phyloP scores from a whole-genome alignment of 495 filamentous ascomycete genomes.

The Evansstolkia leycettana region DNA sequence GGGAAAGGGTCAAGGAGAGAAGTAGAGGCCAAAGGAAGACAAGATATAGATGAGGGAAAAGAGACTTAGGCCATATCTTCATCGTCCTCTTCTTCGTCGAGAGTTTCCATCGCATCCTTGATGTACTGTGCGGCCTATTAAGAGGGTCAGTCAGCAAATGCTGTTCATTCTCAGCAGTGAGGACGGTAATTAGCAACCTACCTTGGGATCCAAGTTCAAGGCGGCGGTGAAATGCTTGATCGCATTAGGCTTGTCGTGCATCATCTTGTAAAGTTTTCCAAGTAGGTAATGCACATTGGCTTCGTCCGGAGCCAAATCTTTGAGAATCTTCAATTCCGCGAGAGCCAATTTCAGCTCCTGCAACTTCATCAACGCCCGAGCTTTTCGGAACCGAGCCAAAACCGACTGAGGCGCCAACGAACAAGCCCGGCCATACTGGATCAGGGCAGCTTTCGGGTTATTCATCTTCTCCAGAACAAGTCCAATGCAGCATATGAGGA shows the following conservation, averaged over 20 bases:
- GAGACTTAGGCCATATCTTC: slow-evolving; percentile 38
- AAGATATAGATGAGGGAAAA: slow-evolving; percentile 2
- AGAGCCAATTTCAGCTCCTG: slow-evolving; percentile 58
- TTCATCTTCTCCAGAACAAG: slow-evolving; percentile 78
- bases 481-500: slow-evolving; percentile 84
- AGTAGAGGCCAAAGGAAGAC: neutral
- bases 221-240: slow-evolving; percentile 90
- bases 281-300: slow-evolving; percentile 91
- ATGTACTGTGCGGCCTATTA: slow-evolving; percentile 74
- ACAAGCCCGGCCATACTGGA: slow-evolving; percentile 68
- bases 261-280: slow-evolving; percentile 71
- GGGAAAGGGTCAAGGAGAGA: slow-evolving; percentile 2
- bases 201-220: slow-evolving; percentile 93
- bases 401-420: slow-evolving; percentile 70
- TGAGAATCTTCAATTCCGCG: slow-evolving; percentile 66
- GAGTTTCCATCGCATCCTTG: slow-evolving; percentile 81
- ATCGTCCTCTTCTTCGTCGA: slow-evolving; percentile 75
- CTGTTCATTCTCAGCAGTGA: slow-evolving; percentile 3
- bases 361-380: slow-evolving; percentile 72
- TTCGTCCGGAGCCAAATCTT: slow-evolving; percentile 85
- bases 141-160: slow-evolving; percentile 11
- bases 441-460: slow-evolving; percentile 61
- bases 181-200: slow-evolving; percentile 23
- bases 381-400: slow-evolving; percentile 80
- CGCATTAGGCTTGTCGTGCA: slow-evolving; percentile 66